phyloP scores from a whole-genome alignment of 176 grass and related monocot genomes.

The Thalia dealbata region DNA sequence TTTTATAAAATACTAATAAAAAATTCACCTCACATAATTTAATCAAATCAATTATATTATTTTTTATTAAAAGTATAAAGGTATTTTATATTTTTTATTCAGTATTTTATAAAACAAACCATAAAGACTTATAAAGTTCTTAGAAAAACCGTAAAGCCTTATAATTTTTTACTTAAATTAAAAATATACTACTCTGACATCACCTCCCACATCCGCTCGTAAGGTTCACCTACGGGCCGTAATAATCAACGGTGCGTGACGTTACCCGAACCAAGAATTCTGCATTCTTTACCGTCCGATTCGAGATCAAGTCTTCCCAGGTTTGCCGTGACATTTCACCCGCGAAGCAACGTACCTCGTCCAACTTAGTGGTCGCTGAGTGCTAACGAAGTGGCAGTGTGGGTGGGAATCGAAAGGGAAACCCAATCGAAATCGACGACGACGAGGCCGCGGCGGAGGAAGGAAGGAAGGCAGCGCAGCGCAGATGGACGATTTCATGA shows the following conservation, averaged over 20 bases:
- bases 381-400: neutral
- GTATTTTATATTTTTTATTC: too few relatives aligned
- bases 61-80: too few relatives aligned
- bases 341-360: neutral
- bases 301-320: neutral
- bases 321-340: neutral
- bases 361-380: neutral
- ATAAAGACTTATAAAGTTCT: too few relatives aligned
- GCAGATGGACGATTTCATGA: constrained; percentile 20
- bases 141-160: too few relatives aligned
- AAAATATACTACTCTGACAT: too few relatives aligned
- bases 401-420: neutral
- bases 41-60: too few relatives aligned
- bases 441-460: neutral
- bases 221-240: neutral
- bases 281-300: neutral
- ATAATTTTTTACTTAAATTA: too few relatives aligned
- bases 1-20: too few relatives aligned
- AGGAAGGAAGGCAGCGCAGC: neutral
- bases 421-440: neutral
- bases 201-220: neutral
- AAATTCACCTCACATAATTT: too few relatives aligned
- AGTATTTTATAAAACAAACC: too few relatives aligned
- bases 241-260: neutral
- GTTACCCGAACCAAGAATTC: neutral